A percentile compares a stretch with the other conserved stretches of the same genome.
These are phyloP conservation scores for Crassisporium funariophilum DNA, from an alignment of 768 basidiomycete genomes.

Conservation along the genomic window DNA sequence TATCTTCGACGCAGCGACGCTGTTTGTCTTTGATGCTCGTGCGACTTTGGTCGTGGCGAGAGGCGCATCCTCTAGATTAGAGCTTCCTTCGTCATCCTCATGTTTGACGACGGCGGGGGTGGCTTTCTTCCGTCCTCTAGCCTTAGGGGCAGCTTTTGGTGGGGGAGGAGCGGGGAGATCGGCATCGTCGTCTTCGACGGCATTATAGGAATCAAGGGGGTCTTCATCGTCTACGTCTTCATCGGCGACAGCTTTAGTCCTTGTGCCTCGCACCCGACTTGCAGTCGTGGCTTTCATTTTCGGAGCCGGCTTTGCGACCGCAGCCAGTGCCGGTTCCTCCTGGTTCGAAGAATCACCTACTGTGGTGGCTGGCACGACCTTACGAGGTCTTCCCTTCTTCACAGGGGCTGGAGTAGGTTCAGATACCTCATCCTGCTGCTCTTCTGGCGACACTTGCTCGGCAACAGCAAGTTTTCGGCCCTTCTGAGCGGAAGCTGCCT, in stretches of 20 bases:
- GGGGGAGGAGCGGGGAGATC: neutral
- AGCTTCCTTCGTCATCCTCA: slow-evolving; percentile 7
- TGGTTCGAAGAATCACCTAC: neutral
- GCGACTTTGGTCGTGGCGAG: neutral
- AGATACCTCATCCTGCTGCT: slow-evolving; percentile 7
- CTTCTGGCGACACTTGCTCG: slow-evolving; percentile 9
- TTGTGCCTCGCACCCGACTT: slow-evolving; percentile 11
- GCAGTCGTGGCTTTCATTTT: slow-evolving; percentile 10
- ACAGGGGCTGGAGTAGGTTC: slow-evolving; percentile 14
- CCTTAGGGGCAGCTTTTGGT: neutral
- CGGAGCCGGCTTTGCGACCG: slow-evolving; percentile 8
- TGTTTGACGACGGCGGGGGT: neutral
- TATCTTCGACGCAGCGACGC: too few relatives aligned
- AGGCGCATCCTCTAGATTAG: neutral
- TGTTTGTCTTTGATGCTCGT: too few relatives aligned
- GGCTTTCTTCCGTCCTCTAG: slow-evolving; percentile 11
- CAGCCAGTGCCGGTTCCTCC: slow-evolving; percentile 5
- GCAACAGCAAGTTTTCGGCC: slow-evolving; percentile 23
- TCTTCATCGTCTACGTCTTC: slow-evolving; percentile 1
- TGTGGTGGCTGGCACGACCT: slow-evolving; percentile 1
- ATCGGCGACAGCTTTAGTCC: slow-evolving; percentile 16
- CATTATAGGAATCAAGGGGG: neutral
- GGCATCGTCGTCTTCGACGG: neutral
- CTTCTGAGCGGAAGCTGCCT: slow-evolving; percentile 24
- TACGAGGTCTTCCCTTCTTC: slow-evolving; percentile 19